A percentile compares a stretch with the other conserved stretches of the same genome.
Conservation (phyloP, 345 rosid genomes). For the Trapa bicornis region DNA sequence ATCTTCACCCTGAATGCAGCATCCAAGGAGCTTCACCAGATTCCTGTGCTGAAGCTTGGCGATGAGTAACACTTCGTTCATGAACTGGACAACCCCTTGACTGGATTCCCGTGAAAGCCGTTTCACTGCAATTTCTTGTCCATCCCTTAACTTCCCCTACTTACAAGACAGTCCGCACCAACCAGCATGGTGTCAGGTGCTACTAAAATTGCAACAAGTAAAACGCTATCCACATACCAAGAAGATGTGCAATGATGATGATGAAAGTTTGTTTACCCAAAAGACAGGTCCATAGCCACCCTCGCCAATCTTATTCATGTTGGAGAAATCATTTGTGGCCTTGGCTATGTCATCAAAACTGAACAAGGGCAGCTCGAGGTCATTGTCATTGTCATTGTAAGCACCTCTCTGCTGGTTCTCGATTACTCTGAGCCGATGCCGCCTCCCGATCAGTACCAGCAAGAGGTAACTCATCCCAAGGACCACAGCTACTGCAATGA, state of each 20-base stretch:
- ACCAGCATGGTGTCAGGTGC: background rate
- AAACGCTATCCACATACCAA: background rate
- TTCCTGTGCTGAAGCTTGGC: constrained; percentile 36
- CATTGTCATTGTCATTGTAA: background rate
- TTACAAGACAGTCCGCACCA: background rate
- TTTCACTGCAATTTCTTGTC: constrained; percentile 34
- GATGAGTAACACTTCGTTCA: constrained; percentile 21
- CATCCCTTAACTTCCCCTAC: constrained; percentile 15
- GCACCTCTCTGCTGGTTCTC: background rate
- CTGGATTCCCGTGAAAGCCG: constrained; percentile 23
- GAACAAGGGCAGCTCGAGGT: constrained; percentile 16
- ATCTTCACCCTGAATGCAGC: constrained; percentile 3
- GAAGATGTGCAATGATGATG: background rate
- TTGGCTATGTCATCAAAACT: constrained; percentile 15
- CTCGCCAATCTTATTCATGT: constrained; percentile 19
- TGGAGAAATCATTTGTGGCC: constrained; percentile 25
- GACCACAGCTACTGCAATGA: background rate
- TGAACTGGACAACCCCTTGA: constrained; percentile 27
- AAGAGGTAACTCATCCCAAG: background rate
- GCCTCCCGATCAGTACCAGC: constrained; percentile 1
- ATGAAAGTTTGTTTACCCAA: constrained; percentile 8
- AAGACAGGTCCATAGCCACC: constrained; percentile 39
- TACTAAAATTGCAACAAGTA: background rate
- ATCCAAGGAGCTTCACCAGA: constrained; percentile 27
- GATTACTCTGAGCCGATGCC: background rate